These are phyloP conservation scores for Alternaria brassicicola DNA, from an alignment of 2,329 filamentous ascomycete species.

Conservation along the genomic window DNA sequence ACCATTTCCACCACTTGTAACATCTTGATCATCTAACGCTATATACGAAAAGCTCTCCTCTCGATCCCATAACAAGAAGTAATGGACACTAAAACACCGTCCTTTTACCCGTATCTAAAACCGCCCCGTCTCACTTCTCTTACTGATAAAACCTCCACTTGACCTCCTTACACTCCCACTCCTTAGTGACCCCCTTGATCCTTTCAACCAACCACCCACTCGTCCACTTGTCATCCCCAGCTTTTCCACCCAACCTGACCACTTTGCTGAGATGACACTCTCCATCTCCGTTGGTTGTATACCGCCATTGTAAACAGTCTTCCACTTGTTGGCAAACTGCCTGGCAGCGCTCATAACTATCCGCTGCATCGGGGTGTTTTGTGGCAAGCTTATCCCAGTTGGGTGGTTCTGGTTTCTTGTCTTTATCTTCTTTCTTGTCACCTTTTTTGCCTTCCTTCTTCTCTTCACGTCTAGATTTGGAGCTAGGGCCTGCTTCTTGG, in stretches of 20 bases:
- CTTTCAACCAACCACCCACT: conserved; percentile 48
- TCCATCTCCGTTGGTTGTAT: conserved; percentile 30
- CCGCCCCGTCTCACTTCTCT: neutral
- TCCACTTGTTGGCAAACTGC: conserved; percentile 32
- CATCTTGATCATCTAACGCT: neutral
- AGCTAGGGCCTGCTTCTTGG: neutral
- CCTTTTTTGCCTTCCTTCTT: neutral
- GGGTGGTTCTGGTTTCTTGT: conserved; percentile 10
- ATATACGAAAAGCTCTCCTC: neutral
- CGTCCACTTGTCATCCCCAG: conserved; percentile 32
- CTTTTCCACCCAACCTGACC: conserved; percentile 35
- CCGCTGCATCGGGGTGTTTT: conserved; percentile 30
- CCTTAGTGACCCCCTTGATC: conserved; percentile 24
- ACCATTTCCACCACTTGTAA: neutral
- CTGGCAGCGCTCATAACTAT: conserved; percentile 34
- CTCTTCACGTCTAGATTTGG: neutral
- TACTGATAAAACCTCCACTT: conserved; percentile 40
- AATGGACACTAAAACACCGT: neutral
- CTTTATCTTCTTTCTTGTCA: conserved; percentile 8
- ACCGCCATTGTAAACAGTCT: conserved; percentile 49
- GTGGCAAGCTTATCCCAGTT: conserved; percentile 28
- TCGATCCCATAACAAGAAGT: neutral
- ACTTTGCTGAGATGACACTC: conserved; percentile 44
- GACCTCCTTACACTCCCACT: conserved; percentile 38
- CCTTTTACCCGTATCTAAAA: neutral